These are phyloP conservation scores for Coniferiporia weirii DNA, from an alignment of 1,284 basidiomycete species.

Conservation along the genomic window DNA sequence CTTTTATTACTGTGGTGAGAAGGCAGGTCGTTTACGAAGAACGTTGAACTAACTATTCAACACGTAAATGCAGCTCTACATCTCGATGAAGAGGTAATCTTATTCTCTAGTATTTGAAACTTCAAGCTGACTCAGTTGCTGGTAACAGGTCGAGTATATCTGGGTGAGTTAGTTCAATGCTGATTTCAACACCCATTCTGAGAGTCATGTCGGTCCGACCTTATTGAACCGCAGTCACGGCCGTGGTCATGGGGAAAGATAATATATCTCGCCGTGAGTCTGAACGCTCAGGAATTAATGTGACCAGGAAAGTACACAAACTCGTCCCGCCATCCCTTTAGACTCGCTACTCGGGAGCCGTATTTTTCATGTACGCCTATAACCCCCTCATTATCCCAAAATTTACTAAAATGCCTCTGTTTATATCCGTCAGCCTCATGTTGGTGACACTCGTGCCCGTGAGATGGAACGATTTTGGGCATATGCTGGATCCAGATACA, in stretches of 20 bases:
- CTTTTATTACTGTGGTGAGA: no score
- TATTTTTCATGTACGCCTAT: conserved; percentile 4
- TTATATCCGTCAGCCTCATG: neutral
- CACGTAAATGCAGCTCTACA: neutral
- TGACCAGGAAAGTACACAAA: neutral
- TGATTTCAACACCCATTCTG: neutral
- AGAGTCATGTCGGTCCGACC: neutral
- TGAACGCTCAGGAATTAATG: neutral
- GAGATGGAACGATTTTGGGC: neutral
- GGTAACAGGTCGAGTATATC: conserved; percentile 5
- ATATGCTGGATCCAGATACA: neutral
- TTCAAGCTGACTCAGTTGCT: neutral
- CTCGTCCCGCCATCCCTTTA: neutral
- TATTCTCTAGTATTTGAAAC: neutral
- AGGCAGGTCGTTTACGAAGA: no score
- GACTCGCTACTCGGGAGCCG: conserved; percentile 1
- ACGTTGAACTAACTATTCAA: no score
- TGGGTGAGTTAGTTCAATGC: conserved; percentile 1
- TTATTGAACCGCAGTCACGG: neutral
- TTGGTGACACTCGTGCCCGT: neutral
- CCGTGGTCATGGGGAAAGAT: conserved; percentile 6
- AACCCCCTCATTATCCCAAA: neutral
- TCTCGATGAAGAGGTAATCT: conserved; percentile 2
- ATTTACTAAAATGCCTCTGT: no score
- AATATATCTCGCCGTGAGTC: conserved; percentile 1